These are phyloP conservation scores for Mortierella sp. DNA, from an alignment of 371 early-diverging fungal genomes.

Conservation along the genomic window DNA sequence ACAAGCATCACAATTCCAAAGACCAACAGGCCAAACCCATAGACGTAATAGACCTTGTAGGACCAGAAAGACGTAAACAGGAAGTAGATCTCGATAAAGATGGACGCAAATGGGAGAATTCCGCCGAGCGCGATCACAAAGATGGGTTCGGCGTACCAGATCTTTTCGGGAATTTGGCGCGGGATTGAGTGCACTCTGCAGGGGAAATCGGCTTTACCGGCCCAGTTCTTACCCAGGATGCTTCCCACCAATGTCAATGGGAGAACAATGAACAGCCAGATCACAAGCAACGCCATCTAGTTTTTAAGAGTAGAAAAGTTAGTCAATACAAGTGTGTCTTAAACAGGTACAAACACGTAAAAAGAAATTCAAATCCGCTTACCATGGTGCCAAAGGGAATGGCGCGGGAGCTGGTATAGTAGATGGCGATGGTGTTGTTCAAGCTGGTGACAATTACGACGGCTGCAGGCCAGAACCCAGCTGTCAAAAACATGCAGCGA, in stretches of 20 bases:
- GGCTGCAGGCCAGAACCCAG: constrained; percentile 79
- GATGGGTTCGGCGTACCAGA: constrained; percentile 79
- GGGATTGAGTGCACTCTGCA: constrained; percentile 90
- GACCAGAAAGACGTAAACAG: constrained; percentile 90
- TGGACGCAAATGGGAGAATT: constrained; percentile 86
- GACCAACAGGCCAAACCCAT: constrained; percentile 86
- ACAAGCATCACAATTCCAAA: constrained; percentile 81
- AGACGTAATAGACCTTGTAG: constrained; percentile 89
- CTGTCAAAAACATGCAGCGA: constrained; percentile 77
- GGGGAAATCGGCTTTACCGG: constrained; percentile 77
- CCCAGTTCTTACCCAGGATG: constrained; percentile 82
- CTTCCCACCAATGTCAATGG: constrained; percentile 84
- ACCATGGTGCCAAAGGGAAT: constrained; percentile 86
- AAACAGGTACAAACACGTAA: background rate
- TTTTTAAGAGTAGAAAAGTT: background rate
- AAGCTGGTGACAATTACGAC: constrained; percentile 70
- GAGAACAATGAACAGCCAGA: constrained; percentile 84
- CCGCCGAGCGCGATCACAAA: constrained; percentile 78
- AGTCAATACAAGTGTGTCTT: background rate
- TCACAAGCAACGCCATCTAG: constrained; percentile 73
- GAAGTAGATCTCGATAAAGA: constrained; percentile 92
- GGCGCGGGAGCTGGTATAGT: constrained; percentile 82
- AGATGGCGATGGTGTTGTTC: constrained; percentile 84
- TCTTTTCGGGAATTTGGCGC: constrained; percentile 83
- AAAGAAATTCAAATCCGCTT: background rate